Percentiles rank a stretch among this genome's conserved stretches.
These are phyloP conservation scores for Hyaloscypha bicolor DNA, from an alignment of 495 filamentous ascomycete genomes.

Conservation along the genomic window DNA sequence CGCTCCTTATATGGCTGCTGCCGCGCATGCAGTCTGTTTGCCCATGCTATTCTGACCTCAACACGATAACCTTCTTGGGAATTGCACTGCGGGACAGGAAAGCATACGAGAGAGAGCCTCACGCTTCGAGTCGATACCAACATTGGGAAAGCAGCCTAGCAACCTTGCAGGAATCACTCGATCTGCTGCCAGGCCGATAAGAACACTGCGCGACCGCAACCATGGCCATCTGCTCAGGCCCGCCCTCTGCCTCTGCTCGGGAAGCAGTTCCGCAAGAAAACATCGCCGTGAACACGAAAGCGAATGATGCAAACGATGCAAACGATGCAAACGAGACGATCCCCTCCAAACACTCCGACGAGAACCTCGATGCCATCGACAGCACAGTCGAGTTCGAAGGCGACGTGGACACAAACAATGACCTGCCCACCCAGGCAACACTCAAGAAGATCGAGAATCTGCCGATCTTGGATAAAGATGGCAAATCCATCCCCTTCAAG, in stretches of 20 bases:
- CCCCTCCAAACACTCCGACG: background rate
- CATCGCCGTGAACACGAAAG: background rate
- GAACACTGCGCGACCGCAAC: background rate
- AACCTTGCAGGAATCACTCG: background rate
- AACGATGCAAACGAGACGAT: background rate
- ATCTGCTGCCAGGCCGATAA: background rate
- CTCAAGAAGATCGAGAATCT: conserved; percentile 56
- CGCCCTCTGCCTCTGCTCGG: background rate
- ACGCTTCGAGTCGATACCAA: background rate
- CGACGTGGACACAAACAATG: conserved; percentile 51
- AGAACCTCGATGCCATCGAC: conserved; percentile 15
- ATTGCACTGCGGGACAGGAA: background rate
- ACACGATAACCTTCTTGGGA: background rate
- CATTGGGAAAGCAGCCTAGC: no score
- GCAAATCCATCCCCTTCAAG: conserved; percentile 65
- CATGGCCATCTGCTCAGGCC: conserved; percentile 2
- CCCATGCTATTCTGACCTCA: background rate
- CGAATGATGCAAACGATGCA: background rate
- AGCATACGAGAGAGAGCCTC: background rate
- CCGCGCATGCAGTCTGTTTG: background rate
- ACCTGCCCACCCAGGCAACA: conserved; percentile 50
- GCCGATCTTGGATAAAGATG: conserved; percentile 64
- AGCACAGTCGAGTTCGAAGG: conserved; percentile 41
- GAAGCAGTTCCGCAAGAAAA: background rate
- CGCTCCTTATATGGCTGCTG: background rate